Evolutionary conservation across 768 basidiomycete genomes (phyloP).

Genomic region (Calocybe cyanea): DNA sequence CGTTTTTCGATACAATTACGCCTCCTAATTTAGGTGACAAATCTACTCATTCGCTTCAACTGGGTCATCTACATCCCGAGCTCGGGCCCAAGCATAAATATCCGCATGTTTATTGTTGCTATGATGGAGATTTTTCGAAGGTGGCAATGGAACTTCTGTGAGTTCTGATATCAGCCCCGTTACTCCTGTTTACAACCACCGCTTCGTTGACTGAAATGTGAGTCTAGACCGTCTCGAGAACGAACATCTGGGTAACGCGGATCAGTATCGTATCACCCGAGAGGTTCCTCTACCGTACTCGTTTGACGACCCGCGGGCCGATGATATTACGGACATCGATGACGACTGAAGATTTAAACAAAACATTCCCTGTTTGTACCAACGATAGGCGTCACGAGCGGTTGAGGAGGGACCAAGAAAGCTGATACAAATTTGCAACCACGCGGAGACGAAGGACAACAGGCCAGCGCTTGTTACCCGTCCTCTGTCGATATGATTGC

Average conservation of each 20-base stretch:
- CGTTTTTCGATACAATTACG: too few species aligned
- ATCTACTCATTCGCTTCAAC: slow-evolving; percentile 72
- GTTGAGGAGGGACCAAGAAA: neutral
- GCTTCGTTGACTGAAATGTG: neutral
- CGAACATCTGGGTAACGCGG: slow-evolving; percentile 90
- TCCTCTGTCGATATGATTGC: too few species aligned
- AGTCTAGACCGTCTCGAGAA: slow-evolving; percentile 73
- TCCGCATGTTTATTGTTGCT: slow-evolving; percentile 66
- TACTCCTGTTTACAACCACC: too few species aligned
- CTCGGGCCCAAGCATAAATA: slow-evolving; percentile 39
- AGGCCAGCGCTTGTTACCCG: too few species aligned
- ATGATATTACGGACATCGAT: slow-evolving; percentile 40
- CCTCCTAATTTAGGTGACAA: slow-evolving; percentile 47
- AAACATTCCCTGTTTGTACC: neutral
- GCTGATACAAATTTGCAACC: too few species aligned
- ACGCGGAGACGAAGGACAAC: too few species aligned
- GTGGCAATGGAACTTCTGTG: slow-evolving; percentile 92
- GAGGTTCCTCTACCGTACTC: slow-evolving; percentile 84
- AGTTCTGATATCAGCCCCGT: slow-evolving; percentile 21
- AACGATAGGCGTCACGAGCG: neutral
- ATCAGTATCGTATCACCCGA: slow-evolving; percentile 85
- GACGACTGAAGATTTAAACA: slow-evolving; percentile 23
- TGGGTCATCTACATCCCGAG: slow-evolving; percentile 79
- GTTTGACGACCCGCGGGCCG: slow-evolving; percentile 47
- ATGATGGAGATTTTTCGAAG: slow-evolving; percentile 76